Conservation (phyloP, 73 alveolate species). For the Stentor roeselii region DNA sequence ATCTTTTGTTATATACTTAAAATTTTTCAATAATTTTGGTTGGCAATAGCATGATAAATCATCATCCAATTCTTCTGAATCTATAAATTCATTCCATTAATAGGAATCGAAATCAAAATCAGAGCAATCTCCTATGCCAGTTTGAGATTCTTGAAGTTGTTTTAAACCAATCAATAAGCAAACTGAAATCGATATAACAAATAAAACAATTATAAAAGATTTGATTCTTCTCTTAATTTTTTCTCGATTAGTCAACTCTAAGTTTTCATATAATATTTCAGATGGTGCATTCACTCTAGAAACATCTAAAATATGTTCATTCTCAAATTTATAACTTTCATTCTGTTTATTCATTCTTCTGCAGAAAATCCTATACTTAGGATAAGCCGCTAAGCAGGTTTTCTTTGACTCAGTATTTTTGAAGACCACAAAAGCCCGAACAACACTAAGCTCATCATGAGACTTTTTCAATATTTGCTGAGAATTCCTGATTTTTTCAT, state of each 20-base stretch:
- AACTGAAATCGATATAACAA: constrained; percentile 31
- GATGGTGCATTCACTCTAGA: constrained; percentile 29
- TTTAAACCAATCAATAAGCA: constrained; percentile 29
- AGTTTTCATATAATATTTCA: not conserved
- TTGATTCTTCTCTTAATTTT: not conserved
- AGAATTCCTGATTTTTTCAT: not conserved
- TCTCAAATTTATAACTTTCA: constrained; percentile 2
- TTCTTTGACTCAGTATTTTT: constrained; percentile 31
- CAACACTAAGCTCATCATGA: not conserved
- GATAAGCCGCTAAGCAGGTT: constrained; percentile 37
- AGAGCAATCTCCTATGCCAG: constrained; percentile 23
- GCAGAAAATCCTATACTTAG: not conserved
- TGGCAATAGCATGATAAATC: constrained; percentile 36
- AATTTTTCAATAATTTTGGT: too few species aligned
- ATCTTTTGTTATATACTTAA: too few species aligned
- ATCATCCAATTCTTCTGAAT: not conserved
- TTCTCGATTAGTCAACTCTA: not conserved
- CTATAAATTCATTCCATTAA: constrained; percentile 2
- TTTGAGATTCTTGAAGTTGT: constrained; percentile 21
- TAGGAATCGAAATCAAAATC: constrained; percentile 16
- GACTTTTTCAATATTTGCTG: not conserved
- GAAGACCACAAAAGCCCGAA: not conserved
- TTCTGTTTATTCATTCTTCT: constrained; percentile 24
- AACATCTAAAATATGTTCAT: constrained; percentile 23
- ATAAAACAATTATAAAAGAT: constrained; percentile 30